phyloP scores from a whole-genome alignment of 2,329 filamentous ascomycete species.

The Xylaria sp. region DNA sequence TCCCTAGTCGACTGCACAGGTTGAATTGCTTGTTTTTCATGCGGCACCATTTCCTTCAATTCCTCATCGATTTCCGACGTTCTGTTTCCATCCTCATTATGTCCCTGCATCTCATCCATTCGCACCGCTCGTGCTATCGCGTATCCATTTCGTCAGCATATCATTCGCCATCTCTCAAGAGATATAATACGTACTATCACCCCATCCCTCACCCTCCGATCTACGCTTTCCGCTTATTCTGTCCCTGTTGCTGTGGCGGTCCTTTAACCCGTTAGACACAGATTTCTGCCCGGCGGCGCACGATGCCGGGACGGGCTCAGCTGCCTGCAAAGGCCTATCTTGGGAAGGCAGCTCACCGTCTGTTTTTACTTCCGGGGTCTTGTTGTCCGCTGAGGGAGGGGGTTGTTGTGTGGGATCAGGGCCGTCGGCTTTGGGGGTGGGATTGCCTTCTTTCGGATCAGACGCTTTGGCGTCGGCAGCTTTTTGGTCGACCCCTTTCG shows the following conservation, averaged over 20 bases:
- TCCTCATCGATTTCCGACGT: neutral
- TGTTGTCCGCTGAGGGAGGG: neutral
- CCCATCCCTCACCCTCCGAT: neutral
- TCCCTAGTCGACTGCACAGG: neutral
- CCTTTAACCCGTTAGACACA: slow-evolving; percentile 18
- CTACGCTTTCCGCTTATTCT: slow-evolving; percentile 5
- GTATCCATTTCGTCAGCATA: neutral
- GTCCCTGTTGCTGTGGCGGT: neutral
- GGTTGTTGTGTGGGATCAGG: slow-evolving; percentile 5
- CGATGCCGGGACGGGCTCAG: slow-evolving; percentile 3
- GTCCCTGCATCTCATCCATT: neutral
- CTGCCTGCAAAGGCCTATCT: slow-evolving; percentile 6
- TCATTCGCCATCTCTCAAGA: too few species aligned
- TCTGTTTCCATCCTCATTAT: too few species aligned
- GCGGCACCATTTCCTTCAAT: neutral
- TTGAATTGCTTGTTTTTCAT: neutral
- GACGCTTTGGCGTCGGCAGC: neutral
- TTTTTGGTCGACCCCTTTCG: neutral
- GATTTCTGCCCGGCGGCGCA: slow-evolving; percentile 8
- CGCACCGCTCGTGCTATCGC: neutral
- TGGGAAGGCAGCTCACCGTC: slow-evolving; percentile 17
- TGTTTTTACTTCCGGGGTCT: slow-evolving; percentile 11
- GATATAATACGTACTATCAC: slow-evolving; percentile 9
- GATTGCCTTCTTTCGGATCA: neutral
- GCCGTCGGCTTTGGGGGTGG: slow-evolving; percentile 4